Conservation (phyloP, 129 eudicot genomes). For the Lonicera japonica region DNA sequence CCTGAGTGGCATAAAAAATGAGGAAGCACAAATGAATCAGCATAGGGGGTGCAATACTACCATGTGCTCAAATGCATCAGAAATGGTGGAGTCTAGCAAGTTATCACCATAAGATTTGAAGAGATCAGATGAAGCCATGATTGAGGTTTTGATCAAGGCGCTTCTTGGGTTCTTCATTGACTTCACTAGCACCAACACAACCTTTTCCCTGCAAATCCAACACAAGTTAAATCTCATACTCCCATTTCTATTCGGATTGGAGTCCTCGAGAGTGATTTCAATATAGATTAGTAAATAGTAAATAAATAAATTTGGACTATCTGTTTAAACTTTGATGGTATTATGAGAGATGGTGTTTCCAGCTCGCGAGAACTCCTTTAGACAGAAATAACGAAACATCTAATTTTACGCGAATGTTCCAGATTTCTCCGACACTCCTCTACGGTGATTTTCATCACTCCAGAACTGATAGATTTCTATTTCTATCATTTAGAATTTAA, state of each 20-base stretch:
- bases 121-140: conserved; percentile 87
- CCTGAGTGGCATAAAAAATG: no score
- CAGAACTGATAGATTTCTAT: no score
- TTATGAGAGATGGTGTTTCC: no score
- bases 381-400: no score
- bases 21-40: background rate
- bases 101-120: conserved; percentile 72
- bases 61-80: conserved; percentile 71
- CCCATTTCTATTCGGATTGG: background rate
- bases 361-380: no score
- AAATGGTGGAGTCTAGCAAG: conserved; percentile 43
- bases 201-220: conserved; percentile 58
- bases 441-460: no score
- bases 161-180: conserved; percentile 98
- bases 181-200: conserved; percentile 65
- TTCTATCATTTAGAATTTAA: background rate
- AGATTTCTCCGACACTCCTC: no score
- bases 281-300: no score
- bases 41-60: conserved; percentile 20
- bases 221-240: conserved; percentile 1
- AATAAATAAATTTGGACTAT: no score
- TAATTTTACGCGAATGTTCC: no score
- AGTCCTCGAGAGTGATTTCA: no score
- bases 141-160: conserved; percentile 84
- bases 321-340: no score